A percentile compares a stretch with the other conserved stretches of the same genome.
phyloP scores from a whole-genome alignment of 768 basidiomycete genomes.

The Russula ochroleuca region DNA sequence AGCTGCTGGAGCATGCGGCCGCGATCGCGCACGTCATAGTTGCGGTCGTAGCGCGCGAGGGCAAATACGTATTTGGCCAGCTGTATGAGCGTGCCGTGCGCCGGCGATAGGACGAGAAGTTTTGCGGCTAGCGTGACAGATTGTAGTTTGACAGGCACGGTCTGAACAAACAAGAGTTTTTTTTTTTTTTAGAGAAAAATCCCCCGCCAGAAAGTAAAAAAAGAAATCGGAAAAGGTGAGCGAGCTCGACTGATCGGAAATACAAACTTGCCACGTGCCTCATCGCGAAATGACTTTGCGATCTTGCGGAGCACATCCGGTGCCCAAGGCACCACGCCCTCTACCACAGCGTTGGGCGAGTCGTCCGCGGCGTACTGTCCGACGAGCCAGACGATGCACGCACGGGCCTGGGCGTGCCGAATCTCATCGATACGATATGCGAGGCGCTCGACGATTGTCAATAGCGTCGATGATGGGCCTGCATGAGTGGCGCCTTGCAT shows the following conservation, averaged over 20 bases:
- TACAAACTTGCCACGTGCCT: constrained; percentile 45
- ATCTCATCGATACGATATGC: constrained; percentile 77
- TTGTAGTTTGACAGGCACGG: constrained; percentile 71
- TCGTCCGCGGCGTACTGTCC: constrained; percentile 76
- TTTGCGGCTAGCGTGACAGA: constrained; percentile 84
- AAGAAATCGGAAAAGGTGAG: constrained; percentile 2
- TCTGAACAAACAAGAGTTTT: constrained; percentile 39
- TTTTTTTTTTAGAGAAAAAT: not conserved
- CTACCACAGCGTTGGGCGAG: constrained; percentile 36
- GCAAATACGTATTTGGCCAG: constrained; percentile 71
- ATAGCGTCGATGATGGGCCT: constrained; percentile 35
- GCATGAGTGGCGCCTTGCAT: constrained; percentile 37
- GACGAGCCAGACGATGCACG: constrained; percentile 89
- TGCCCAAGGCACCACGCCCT: constrained; percentile 71
- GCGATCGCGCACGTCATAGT: constrained; percentile 90
- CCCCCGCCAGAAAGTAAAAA: not conserved
- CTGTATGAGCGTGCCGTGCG: constrained; percentile 45
- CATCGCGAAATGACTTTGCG: constrained; percentile 64
- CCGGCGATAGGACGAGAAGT: constrained; percentile 64
- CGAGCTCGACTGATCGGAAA: not conserved
- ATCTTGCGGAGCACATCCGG: constrained; percentile 85
- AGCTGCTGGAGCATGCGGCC: constrained; percentile 74
- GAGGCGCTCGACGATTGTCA: constrained; percentile 72
- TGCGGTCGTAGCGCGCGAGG: constrained; percentile 81
- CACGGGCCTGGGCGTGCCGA: constrained; percentile 71